phyloP scores from a whole-genome alignment of 108 stramenopile species.

The Skeletonema menzelii region DNA sequence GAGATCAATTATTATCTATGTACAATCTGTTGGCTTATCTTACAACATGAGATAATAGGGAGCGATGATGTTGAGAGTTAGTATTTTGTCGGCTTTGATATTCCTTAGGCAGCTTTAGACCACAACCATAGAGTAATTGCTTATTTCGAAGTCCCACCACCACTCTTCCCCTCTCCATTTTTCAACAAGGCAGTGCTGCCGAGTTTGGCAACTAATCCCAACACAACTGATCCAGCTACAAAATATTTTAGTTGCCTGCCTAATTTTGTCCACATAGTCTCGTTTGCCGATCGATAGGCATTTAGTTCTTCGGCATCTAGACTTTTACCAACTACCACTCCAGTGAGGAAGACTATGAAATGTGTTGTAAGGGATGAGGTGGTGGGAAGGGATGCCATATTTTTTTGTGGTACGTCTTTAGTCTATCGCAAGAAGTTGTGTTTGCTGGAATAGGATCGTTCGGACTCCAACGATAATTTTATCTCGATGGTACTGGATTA shows the following conservation, averaged over 20 bases:
- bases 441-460: no score
- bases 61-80: neutral
- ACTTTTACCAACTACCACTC: conserved; percentile 16
- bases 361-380: conserved; percentile 20
- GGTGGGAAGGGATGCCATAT: conserved; percentile 28
- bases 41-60: neutral
- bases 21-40: neutral
- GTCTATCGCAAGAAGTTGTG: no score
- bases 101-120: neutral
- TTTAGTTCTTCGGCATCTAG: conserved; percentile 29
- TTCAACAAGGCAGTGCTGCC: conserved; percentile 14
- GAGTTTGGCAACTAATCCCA: conserved; percentile 13
- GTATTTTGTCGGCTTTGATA: neutral
- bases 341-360: conserved; percentile 18
- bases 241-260: conserved; percentile 4
- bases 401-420: neutral
- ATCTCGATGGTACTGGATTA: no score
- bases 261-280: neutral
- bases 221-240: conserved; percentile 9
- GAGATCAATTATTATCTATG: neutral
- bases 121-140: neutral
- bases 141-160: neutral
- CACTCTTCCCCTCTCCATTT: neutral
- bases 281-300: conserved; percentile 21
- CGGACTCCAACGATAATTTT: no score